These are phyloP conservation scores for Globisporangium carolinianum DNA, from an alignment of 352 stramenopile genomes.

Conservation along the genomic window DNA sequence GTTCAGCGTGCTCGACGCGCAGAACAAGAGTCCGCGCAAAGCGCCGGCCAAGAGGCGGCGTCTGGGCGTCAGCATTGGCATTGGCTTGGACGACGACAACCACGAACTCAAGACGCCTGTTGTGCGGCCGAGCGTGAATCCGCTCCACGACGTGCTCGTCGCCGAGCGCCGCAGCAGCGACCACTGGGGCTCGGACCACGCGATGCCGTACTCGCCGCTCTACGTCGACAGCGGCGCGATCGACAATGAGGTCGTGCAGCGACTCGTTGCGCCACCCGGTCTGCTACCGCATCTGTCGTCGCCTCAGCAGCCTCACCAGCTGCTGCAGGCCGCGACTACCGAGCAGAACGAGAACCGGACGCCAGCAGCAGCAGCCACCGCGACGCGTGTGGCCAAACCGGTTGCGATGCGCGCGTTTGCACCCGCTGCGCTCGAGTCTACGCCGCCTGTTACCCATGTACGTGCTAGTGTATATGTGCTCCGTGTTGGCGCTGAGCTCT, in stretches of 20 bases:
- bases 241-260: background rate
- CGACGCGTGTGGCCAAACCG: constrained; percentile 6
- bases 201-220: background rate
- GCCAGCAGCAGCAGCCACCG: background rate
- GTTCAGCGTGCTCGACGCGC: constrained; percentile 9
- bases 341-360: constrained; percentile 10
- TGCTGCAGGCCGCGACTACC: background rate
- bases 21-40: constrained; percentile 12
- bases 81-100: constrained; percentile 5
- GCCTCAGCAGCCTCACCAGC: background rate
- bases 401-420: constrained; percentile 8
- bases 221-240: background rate
- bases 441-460: background rate
- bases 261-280: background rate
- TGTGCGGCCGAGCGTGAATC: background rate
- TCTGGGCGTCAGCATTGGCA: background rate
- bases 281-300: background rate
- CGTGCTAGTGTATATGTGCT: too few species aligned
- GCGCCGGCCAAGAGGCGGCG: constrained; percentile 3
- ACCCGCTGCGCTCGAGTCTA: background rate
- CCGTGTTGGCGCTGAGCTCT: too few species aligned
- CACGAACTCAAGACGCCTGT: constrained; percentile 7
- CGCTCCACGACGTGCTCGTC: background rate
- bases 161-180: background rate
- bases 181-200: background rate